Conservation (phyloP, 176 grass and related monocot genomes). For the Rhipidocladum racemiflorum region DNA sequence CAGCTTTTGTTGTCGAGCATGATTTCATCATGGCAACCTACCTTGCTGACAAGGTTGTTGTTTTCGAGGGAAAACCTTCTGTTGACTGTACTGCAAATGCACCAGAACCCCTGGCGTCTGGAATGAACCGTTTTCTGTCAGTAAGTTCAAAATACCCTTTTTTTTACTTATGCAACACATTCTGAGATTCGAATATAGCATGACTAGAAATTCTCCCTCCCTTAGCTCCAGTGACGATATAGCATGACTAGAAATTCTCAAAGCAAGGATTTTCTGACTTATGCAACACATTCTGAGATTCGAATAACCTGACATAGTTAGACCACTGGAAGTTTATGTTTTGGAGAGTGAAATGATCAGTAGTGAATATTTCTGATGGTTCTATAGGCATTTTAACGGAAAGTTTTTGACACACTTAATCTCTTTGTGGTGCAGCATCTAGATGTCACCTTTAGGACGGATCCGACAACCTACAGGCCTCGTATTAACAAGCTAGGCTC, state of each 20-base stretch:
- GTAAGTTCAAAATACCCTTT: slow-evolving; percentile 37
- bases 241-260: background rate
- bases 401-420: too few relatives aligned
- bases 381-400: too few relatives aligned
- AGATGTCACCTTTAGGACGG: slow-evolving; percentile 74
- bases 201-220: too few relatives aligned
- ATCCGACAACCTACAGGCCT: slow-evolving; percentile 78
- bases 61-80: slow-evolving; percentile 67
- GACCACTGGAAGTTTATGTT: background rate
- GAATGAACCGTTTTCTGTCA: slow-evolving; percentile 73
- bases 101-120: slow-evolving; percentile 56
- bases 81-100: slow-evolving; percentile 60
- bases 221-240: background rate
- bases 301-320: background rate
- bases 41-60: slow-evolving; percentile 60
- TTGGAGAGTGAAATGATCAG: background rate
- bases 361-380: background rate
- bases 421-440: slow-evolving; percentile 40
- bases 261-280: background rate
- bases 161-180: too few relatives aligned
- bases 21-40: slow-evolving; percentile 83
- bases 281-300: background rate
- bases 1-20: slow-evolving; percentile 67
- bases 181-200: too few relatives aligned
- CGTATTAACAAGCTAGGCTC: slow-evolving; percentile 84